A percentile compares a stretch with the other conserved stretches of the same genome.
Conservation (phyloP, 441 rosid species). For the Euphorbia schlechtendalii region DNA sequence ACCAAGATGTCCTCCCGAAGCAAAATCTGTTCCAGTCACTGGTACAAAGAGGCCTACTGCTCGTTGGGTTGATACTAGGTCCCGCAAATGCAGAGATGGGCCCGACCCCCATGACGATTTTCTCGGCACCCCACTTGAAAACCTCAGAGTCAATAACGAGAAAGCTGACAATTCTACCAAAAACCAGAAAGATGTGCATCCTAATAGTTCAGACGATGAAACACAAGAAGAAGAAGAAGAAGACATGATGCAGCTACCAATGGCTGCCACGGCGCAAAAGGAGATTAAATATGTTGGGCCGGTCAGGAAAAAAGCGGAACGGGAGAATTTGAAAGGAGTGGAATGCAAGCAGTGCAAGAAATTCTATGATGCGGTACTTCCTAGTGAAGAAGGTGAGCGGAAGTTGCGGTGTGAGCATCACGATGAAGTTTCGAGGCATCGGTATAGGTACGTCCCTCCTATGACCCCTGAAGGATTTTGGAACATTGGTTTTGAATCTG, state of each 20-base stretch:
- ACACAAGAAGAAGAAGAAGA: no score
- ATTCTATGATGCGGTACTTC: constrained; percentile 83
- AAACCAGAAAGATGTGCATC: constrained; percentile 21
- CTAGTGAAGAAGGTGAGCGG: constrained; percentile 25
- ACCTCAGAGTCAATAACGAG: constrained; percentile 40
- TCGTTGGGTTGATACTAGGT: constrained; percentile 74
- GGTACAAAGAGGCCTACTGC: constrained; percentile 67
- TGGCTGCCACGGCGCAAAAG: constrained; percentile 40
- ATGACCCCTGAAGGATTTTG: constrained; percentile 27
- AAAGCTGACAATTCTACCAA: constrained; percentile 22
- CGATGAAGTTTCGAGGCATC: constrained; percentile 92
- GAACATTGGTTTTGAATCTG: constrained; percentile 61
- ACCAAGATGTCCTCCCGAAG: constrained; percentile 26
- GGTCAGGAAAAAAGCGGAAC: constrained; percentile 73
- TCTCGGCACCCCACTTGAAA: constrained; percentile 77
- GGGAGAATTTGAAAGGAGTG: constrained; percentile 65
- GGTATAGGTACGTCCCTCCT: constrained; percentile 73
- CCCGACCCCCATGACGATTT: constrained; percentile 86
- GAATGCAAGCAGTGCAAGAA: constrained; percentile 96
- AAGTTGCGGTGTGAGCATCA: constrained; percentile 79
- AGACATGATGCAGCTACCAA: constrained; percentile 41
- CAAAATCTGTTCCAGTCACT: constrained; percentile 33
- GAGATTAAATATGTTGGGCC: constrained; percentile 69
- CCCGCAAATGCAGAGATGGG: constrained; percentile 46
- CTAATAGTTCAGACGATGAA: constrained; percentile 56